Conservation (phyloP, 2,329 filamentous ascomycete genomes). For the Nemania sp. region DNA sequence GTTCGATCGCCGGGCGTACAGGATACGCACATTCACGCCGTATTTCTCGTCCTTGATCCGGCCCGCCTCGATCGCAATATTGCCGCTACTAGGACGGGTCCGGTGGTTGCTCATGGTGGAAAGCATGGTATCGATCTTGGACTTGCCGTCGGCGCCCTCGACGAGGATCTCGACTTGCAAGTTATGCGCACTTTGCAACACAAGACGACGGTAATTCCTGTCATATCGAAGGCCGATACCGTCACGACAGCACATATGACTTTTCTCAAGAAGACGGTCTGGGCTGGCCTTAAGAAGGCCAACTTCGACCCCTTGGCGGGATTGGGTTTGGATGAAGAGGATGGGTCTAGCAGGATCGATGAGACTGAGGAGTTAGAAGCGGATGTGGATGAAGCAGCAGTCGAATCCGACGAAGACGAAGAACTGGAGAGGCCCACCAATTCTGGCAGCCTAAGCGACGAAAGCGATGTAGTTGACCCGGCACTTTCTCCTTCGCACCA, state of each 20-base stretch:
- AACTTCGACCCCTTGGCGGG: constrained; percentile 88
- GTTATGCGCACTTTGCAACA: constrained; percentile 85
- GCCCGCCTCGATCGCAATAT: constrained; percentile 83
- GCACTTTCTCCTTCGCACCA: constrained; percentile 50
- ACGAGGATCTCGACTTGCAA: constrained; percentile 88
- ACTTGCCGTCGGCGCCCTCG: constrained; percentile 69
- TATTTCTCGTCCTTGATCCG: constrained; percentile 90
- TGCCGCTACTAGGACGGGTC: constrained; percentile 62
- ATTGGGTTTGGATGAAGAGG: constrained; percentile 76
- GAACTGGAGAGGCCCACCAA: constrained; percentile 30
- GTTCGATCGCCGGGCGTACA: constrained; percentile 88
- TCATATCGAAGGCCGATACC: constrained; percentile 96
- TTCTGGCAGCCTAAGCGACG: constrained; percentile 25
- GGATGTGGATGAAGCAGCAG: constrained; percentile 36
- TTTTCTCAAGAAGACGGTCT: constrained; percentile 87
- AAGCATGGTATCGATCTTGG: constrained; percentile 55
- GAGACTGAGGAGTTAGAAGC: constrained; percentile 56
- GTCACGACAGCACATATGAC: constrained; percentile 95
- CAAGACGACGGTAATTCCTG: constrained; percentile 93
- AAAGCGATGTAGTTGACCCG: constrained; percentile 38
- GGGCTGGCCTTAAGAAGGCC: constrained; percentile 82
- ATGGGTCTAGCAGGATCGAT: constrained; percentile 61
- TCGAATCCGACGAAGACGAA: constrained; percentile 36
- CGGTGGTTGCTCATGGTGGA: constrained; percentile 53
- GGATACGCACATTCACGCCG: constrained; percentile 96